phyloP scores from a whole-genome alignment of 306 rosid species.

The Rosa rugosa region DNA sequence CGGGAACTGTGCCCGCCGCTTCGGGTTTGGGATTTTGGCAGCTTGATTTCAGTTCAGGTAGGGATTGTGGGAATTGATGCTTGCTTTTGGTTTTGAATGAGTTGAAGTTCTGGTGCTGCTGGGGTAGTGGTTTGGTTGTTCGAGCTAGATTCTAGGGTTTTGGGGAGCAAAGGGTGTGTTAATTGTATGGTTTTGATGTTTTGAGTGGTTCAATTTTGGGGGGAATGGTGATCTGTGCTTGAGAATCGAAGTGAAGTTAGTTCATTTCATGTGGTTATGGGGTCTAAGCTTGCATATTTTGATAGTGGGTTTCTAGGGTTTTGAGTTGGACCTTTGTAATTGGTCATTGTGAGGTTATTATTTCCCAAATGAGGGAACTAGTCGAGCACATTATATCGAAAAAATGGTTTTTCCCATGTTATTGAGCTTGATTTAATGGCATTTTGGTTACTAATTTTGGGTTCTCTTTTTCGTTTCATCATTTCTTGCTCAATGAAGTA shows the following conservation, averaged over 20 bases:
- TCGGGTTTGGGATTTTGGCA: conserved; percentile 13
- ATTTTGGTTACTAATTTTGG: not conserved
- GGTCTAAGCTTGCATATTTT: not conserved
- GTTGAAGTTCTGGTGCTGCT: conserved; percentile 5
- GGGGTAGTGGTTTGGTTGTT: not conserved
- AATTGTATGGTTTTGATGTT: not conserved
- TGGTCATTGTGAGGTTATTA: not conserved
- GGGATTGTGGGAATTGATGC: conserved; percentile 12
- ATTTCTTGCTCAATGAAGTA: not conserved
- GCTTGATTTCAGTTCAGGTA: conserved; percentile 35
- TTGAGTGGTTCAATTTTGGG: conserved; percentile 19
- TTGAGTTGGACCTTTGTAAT: not conserved
- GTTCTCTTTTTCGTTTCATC: not conserved
- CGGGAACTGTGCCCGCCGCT: conserved; percentile 11
- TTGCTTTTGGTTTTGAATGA: conserved; percentile 11
- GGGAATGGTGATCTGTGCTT: not conserved
- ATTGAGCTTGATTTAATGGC: not conserved
- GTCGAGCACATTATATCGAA: not conserved
- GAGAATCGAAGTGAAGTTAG: conserved; percentile 14
- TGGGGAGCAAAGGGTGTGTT: not conserved
- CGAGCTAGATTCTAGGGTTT: conserved; percentile 35
- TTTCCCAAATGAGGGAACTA: not conserved
- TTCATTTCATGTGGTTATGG: conserved; percentile 21
- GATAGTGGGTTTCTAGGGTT: conserved; percentile 24
- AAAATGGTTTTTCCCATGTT: not conserved